These are phyloP conservation scores for Colletotrichum chlorophyti DNA, from an alignment of 2,329 filamentous ascomycete genomes.

Conservation along the genomic window DNA sequence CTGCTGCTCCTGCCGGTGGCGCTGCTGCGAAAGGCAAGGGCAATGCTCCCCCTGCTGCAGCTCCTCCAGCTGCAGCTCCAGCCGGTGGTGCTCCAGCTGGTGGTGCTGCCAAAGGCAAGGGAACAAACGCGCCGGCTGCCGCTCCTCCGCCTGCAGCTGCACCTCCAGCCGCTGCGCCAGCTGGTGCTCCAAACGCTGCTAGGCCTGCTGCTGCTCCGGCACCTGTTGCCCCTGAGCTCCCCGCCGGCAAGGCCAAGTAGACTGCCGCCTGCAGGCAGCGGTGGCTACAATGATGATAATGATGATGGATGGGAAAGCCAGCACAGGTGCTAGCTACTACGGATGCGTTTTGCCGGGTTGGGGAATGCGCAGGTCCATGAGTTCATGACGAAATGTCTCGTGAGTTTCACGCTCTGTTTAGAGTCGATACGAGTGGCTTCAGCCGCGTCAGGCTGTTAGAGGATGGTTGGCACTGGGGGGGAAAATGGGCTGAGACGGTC, in stretches of 20 bases:
- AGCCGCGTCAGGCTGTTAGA: neutral
- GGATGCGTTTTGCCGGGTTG: neutral
- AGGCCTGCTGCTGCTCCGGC: constrained; percentile 9
- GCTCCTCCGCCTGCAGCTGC: constrained; percentile 4
- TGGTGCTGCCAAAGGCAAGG: constrained; percentile 20
- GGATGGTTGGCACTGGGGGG: neutral
- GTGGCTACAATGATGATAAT: neutral
- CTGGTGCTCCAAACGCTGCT: neutral
- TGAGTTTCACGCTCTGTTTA: neutral
- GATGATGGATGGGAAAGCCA: constrained; percentile 1
- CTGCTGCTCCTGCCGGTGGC: neutral
- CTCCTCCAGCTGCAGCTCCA: neutral
- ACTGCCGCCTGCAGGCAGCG: constrained; percentile 2
- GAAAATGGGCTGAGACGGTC: neutral
- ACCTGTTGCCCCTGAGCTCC: constrained; percentile 15
- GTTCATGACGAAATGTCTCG: neutral
- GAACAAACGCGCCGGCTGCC: too few species aligned
- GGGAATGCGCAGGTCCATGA: neutral
- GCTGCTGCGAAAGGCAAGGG: constrained; percentile 10
- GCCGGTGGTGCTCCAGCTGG: neutral
- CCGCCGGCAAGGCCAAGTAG: constrained; percentile 8
- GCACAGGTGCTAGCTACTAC: constrained; percentile 19
- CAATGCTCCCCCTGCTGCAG: neutral
- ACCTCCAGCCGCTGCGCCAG: neutral
- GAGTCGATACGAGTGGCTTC: too few species aligned